These are phyloP conservation scores for Asterophora lycoperdoides DNA, from an alignment of 768 basidiomycete species.

Conservation along the genomic window DNA sequence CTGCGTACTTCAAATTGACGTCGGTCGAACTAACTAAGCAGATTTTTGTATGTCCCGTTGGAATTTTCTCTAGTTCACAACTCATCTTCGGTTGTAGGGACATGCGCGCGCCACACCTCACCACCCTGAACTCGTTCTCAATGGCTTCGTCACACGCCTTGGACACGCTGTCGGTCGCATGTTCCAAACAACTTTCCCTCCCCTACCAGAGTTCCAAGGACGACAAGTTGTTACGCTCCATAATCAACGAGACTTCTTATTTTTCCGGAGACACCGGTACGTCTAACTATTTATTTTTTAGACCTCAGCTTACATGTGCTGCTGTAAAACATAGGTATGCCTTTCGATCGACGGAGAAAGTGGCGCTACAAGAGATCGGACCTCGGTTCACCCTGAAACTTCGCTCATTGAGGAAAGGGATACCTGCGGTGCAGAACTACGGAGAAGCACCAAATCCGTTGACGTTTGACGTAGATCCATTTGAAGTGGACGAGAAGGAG, in stretches of 20 bases:
- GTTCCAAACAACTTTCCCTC: constrained; percentile 96
- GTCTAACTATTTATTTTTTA: constrained; percentile 15
- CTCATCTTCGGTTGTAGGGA: constrained; percentile 45
- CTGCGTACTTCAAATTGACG: constrained; percentile 92
- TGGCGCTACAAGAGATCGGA: constrained; percentile 94
- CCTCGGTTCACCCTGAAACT: constrained; percentile 96
- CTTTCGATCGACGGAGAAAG: constrained; percentile 87
- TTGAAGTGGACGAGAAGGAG: constrained; percentile 27
- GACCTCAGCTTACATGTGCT: not conserved
- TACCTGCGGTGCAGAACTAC: constrained; percentile 74
- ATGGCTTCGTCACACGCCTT: constrained; percentile 89
- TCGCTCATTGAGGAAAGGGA: constrained; percentile 80
- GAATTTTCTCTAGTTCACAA: not conserved
- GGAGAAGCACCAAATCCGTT: constrained; percentile 59
- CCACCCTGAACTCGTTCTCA: constrained; percentile 91
- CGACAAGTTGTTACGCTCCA: constrained; percentile 96
- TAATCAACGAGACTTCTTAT: constrained; percentile 96
- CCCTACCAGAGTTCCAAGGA: constrained; percentile 91
- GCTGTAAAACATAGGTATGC: constrained; percentile 67
- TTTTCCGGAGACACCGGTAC: constrained; percentile 92
- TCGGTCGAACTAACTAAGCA: constrained; percentile 82
- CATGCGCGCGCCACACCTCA: constrained; percentile 93
- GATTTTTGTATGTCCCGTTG: constrained; percentile 61
- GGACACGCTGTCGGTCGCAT: constrained; percentile 92
- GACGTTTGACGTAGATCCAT: constrained; percentile 44